These are phyloP conservation scores for Neoascochyta sp. DNA, from an alignment of 2,329 filamentous ascomycete genomes.

Conservation along the genomic window DNA sequence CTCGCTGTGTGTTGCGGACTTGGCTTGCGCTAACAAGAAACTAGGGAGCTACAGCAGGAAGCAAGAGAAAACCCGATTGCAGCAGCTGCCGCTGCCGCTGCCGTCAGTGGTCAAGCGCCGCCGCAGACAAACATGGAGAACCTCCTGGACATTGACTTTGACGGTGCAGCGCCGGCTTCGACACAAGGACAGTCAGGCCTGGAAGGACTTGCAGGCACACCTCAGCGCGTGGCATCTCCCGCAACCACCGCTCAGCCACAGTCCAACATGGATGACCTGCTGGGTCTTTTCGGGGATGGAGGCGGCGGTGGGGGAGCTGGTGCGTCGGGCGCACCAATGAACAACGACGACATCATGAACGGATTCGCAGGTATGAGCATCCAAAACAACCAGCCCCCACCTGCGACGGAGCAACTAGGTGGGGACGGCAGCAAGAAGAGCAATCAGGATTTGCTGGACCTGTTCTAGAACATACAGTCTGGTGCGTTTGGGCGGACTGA, in stretches of 20 bases:
- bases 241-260: slow-evolving; percentile 41
- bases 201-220: slow-evolving; percentile 59
- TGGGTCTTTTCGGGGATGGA: slow-evolving; percentile 59
- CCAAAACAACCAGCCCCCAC: slow-evolving; percentile 61
- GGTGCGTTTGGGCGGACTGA: no score
- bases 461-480: slow-evolving; percentile 50
- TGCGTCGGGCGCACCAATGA: slow-evolving; percentile 34
- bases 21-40: slow-evolving; percentile 10
- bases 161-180: slow-evolving; percentile 87
- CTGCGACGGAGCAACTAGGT: slow-evolving; percentile 58
- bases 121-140: slow-evolving; percentile 84
- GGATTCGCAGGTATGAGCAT: slow-evolving; percentile 82
- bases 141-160: slow-evolving; percentile 91
- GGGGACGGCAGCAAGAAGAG: slow-evolving; percentile 52
- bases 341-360: slow-evolving; percentile 62
- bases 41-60: slow-evolving; percentile 80
- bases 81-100: slow-evolving; percentile 69
- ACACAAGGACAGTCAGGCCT: slow-evolving; percentile 52
- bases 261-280: slow-evolving; percentile 76
- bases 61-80: slow-evolving; percentile 92
- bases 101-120: slow-evolving; percentile 52
- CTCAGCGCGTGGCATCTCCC: slow-evolving; percentile 66
- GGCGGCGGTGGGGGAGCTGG: slow-evolving; percentile 29
- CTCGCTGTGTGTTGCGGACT: not conserved
- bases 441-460: slow-evolving; percentile 55